Conservation (phyloP, 768 basidiomycete species). For the Porpolomopsis calyptriformis region DNA sequence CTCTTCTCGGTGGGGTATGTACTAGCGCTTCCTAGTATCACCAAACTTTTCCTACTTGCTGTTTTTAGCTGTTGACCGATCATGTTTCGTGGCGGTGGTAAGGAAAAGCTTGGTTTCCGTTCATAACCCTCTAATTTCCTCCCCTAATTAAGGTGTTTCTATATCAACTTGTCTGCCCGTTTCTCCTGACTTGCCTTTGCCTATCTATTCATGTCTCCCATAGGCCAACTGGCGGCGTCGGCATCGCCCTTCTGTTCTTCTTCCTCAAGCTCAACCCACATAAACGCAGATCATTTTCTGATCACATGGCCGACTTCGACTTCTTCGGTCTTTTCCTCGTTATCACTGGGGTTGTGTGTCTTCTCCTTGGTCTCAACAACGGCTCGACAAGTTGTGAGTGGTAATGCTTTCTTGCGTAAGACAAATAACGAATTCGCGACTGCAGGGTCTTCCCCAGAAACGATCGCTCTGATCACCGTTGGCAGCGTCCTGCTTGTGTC, state of each 20-base stretch:
- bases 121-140: background rate
- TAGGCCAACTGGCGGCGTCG: conserved; percentile 66
- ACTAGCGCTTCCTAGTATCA: background rate
- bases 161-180: conserved; percentile 52
- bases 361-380: conserved; percentile 65
- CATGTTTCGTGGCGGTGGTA: conserved; percentile 76
- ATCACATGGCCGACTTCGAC: conserved; percentile 61
- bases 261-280: conserved; percentile 78
- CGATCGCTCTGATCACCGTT: conserved; percentile 52
- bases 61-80: conserved; percentile 50
- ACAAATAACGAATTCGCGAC: background rate
- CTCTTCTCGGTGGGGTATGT: conserved; percentile 67
- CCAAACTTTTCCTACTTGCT: conserved; percentile 27
- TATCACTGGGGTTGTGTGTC: conserved; percentile 51
- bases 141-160: conserved; percentile 49
- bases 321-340: conserved; percentile 57
- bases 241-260: conserved; percentile 50
- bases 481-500: conserved; percentile 43
- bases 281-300: conserved; percentile 40
- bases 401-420: background rate
- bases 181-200: background rate
- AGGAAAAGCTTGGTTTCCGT: conserved; percentile 9
- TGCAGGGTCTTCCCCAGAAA: conserved; percentile 47
- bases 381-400: conserved; percentile 56
- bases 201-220: background rate